phyloP scores from a whole-genome alignment of 495 filamentous ascomycete species.

The Tuber indicum region DNA sequence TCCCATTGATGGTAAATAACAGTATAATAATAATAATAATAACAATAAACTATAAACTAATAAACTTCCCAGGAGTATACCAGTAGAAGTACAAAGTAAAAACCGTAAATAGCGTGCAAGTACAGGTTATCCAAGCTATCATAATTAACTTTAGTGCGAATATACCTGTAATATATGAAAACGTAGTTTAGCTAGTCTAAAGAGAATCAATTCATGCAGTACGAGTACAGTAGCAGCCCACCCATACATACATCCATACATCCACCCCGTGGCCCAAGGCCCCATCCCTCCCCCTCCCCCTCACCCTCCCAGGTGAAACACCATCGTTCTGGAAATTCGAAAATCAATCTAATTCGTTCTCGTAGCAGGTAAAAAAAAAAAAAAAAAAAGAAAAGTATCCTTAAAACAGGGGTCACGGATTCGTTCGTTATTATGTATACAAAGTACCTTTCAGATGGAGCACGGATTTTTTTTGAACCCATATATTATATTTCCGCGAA shows the following conservation, averaged over 20 bases:
- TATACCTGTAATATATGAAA: background rate
- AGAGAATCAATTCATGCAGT: background rate
- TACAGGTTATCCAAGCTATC: background rate
- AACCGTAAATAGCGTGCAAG: background rate
- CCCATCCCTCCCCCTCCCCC: background rate
- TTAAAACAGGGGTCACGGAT: background rate
- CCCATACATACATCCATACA: too few species aligned
- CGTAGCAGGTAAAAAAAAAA: too few species aligned
- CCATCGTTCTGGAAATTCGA: background rate
- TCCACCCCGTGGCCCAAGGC: background rate
- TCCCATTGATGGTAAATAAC: background rate
- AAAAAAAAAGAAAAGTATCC: background rate
- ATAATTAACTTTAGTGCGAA: background rate
- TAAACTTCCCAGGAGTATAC: background rate
- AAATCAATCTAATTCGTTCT: constrained; percentile 4
- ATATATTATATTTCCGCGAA: background rate
- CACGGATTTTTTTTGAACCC: background rate
- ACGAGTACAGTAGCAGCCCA: background rate
- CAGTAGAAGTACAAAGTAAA: background rate
- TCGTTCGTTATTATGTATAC: background rate
- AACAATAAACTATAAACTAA: background rate
- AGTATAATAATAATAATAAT: background rate
- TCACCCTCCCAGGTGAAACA: background rate
- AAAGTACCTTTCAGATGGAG: too few species aligned
- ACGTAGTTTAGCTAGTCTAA: background rate